A percentile compares a stretch with the other conserved stretches of the same genome.
Conservation (phyloP, 2,329 filamentous ascomycete genomes). For the Colletotrichum camelliae region DNA sequence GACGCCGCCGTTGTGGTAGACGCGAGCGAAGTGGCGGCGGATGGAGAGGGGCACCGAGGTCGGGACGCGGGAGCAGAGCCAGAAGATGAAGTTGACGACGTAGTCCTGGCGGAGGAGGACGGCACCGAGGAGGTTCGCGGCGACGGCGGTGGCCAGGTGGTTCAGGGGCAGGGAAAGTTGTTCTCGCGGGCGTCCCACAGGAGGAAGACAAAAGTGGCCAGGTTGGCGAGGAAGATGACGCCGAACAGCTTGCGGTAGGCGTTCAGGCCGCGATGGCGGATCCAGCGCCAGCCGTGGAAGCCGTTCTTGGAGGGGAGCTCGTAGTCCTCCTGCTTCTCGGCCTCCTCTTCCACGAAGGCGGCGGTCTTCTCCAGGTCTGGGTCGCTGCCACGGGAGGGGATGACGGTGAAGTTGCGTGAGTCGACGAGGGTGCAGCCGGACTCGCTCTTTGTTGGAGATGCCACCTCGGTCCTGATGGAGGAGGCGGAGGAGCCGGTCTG, state of each 20-base stretch:
- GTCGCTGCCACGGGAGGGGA: background rate
- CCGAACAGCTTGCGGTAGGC: constrained; percentile 64
- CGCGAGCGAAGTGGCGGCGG: constrained; percentile 51
- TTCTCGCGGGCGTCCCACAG: constrained; percentile 30
- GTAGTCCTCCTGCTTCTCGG: constrained; percentile 18
- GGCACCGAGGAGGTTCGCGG: constrained; percentile 53
- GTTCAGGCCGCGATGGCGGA: constrained; percentile 52
- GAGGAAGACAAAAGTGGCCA: constrained; percentile 50
- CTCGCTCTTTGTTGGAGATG: constrained; percentile 7
- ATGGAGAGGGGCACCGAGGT: constrained; percentile 52
- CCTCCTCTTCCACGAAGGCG: background rate
- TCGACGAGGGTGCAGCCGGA: constrained; percentile 8
- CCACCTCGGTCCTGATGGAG: constrained; percentile 4
- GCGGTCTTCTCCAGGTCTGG: constrained; percentile 18
- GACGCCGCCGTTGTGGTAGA: constrained; percentile 58
- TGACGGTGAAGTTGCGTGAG: background rate
- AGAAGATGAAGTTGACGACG: constrained; percentile 58
- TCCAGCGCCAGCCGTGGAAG: constrained; percentile 41
- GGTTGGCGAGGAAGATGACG: constrained; percentile 55
- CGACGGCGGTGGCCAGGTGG: constrained; percentile 46
- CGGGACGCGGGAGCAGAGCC: constrained; percentile 48
- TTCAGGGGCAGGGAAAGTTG: constrained; percentile 33
- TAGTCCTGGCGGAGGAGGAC: constrained; percentile 59
- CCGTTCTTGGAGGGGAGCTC: constrained; percentile 48
- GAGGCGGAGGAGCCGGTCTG: background rate